phyloP scores from a whole-genome alignment of 106 monocot genomes.

The Alisma plantagoaquatica region DNA sequence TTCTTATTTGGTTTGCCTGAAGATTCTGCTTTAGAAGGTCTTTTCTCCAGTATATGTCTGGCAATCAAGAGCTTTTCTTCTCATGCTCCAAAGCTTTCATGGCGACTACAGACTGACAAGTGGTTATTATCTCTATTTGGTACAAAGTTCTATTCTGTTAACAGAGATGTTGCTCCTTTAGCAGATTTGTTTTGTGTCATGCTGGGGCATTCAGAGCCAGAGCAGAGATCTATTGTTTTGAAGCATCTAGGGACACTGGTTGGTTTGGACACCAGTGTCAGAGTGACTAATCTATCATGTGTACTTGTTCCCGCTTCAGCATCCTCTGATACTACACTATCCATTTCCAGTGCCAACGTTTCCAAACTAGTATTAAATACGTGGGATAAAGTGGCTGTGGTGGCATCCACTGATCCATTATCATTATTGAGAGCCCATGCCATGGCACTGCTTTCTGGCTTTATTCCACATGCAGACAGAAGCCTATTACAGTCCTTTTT shows the following conservation, averaged over 20 bases:
- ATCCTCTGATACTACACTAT: conserved; percentile 10
- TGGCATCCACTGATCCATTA: conserved; percentile 66
- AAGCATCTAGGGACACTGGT: conserved; percentile 74
- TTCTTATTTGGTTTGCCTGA: conserved; percentile 55
- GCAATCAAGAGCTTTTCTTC: conserved; percentile 41
- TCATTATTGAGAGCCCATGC: conserved; percentile 52
- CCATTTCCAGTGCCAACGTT: conserved; percentile 20
- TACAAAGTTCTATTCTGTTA: conserved; percentile 16
- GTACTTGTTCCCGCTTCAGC: conserved; percentile 18
- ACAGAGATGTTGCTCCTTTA: conserved; percentile 31
- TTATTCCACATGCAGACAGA: conserved; percentile 55
- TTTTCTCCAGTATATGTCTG: conserved; percentile 34
- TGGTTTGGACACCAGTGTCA: conserved; percentile 29
- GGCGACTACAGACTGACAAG: conserved; percentile 77
- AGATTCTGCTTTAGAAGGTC: conserved; percentile 26
- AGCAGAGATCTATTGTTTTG: conserved; percentile 70
- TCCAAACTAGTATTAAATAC: conserved; percentile 47
- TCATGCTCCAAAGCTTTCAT: conserved; percentile 81
- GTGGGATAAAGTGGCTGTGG: conserved; percentile 68
- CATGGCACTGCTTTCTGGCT: conserved; percentile 62
- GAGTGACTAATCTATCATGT: conserved; percentile 7
- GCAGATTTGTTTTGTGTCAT: conserved; percentile 60
- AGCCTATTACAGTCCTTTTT: conserved; percentile 66
- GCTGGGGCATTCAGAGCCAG: conserved; percentile 82
- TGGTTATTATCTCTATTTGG: conserved; percentile 59